These are phyloP conservation scores for Friedmanniomyces endolithicus DNA, from an alignment of 495 filamentous ascomycete species.

Conservation along the genomic window DNA sequence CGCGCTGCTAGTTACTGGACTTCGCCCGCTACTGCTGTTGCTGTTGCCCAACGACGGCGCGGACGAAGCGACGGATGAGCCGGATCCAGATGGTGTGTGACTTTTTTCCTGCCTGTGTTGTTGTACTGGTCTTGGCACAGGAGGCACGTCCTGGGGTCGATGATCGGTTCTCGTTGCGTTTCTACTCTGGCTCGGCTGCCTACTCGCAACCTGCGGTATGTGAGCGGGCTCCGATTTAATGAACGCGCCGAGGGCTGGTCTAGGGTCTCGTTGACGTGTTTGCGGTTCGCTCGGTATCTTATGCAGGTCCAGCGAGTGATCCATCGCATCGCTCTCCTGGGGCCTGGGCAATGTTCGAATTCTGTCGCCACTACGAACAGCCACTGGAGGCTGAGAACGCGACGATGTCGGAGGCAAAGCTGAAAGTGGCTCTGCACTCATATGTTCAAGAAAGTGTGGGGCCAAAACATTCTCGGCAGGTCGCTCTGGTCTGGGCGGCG, in stretches of 20 bases:
- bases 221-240: constrained; percentile 4
- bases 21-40: constrained; percentile 11
- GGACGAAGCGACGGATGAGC: constrained; percentile 18
- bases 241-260: constrained; percentile 1
- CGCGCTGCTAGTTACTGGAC: constrained; percentile 15
- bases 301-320: constrained; percentile 3
- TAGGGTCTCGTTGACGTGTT: constrained; percentile 8
- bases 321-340: constrained; percentile 17
- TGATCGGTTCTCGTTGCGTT: constrained; percentile 2
- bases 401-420: constrained; percentile 11
- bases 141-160: constrained; percentile 14
- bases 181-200: constrained; percentile 7
- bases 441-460: constrained; percentile 23
- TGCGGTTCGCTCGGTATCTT: constrained; percentile 16
- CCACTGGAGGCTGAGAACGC: constrained; percentile 6
- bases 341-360: constrained; percentile 22
- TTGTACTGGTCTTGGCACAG: constrained; percentile 14
- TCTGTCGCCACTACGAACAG: constrained; percentile 15
- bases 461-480: constrained; percentile 22
- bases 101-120: constrained; percentile 3
- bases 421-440: constrained; percentile 15
- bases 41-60: constrained; percentile 3
- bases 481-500: constrained; percentile 14
- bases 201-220: not conserved
- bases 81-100: constrained; percentile 15